These are phyloP conservation scores for Aspergillus unguis DNA, from an alignment of 2,329 filamentous ascomycete species.

Conservation along the genomic window DNA sequence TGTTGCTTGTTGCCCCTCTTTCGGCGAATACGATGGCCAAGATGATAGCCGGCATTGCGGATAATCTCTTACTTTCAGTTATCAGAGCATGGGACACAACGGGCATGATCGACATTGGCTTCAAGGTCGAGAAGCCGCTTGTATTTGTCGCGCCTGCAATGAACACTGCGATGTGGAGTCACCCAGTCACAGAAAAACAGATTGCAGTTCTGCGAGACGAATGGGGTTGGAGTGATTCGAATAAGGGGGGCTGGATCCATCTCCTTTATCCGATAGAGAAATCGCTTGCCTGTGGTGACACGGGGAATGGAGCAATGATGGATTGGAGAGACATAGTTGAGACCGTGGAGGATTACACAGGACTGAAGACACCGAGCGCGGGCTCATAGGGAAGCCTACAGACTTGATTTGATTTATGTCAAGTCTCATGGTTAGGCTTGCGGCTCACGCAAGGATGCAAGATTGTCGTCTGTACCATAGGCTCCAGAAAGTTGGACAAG, in stretches of 20 bases:
- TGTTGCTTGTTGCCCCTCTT: slow-evolving; percentile 76
- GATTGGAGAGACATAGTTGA: slow-evolving; percentile 73
- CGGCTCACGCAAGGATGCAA: not conserved
- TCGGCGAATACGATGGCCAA: slow-evolving; percentile 85
- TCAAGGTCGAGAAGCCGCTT: slow-evolving; percentile 50
- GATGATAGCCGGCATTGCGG: slow-evolving; percentile 71
- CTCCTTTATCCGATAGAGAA: slow-evolving; percentile 72
- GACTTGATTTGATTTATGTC: too few species aligned
- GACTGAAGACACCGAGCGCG: not conserved
- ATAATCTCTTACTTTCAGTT: slow-evolving; percentile 70
- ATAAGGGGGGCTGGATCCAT: slow-evolving; percentile 59
- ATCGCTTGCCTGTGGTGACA: slow-evolving; percentile 77
- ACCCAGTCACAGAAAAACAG: slow-evolving; percentile 75
- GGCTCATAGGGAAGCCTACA: not conserved
- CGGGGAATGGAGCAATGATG: slow-evolving; percentile 77
- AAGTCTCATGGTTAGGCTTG: not conserved
- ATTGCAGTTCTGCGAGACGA: slow-evolving; percentile 67
- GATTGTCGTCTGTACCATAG: slow-evolving; percentile 20
- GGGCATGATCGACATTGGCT: slow-evolving; percentile 53
- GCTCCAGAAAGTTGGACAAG: slow-evolving; percentile 28
- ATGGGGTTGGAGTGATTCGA: slow-evolving; percentile 58
- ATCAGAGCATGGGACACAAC: slow-evolving; percentile 83
- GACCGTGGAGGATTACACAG: slow-evolving; percentile 53
- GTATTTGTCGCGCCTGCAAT: slow-evolving; percentile 78
- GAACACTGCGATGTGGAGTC: slow-evolving; percentile 88